phyloP scores from a whole-genome alignment of 2,329 filamentous ascomycete genomes.

The Juglanconis sp. region DNA sequence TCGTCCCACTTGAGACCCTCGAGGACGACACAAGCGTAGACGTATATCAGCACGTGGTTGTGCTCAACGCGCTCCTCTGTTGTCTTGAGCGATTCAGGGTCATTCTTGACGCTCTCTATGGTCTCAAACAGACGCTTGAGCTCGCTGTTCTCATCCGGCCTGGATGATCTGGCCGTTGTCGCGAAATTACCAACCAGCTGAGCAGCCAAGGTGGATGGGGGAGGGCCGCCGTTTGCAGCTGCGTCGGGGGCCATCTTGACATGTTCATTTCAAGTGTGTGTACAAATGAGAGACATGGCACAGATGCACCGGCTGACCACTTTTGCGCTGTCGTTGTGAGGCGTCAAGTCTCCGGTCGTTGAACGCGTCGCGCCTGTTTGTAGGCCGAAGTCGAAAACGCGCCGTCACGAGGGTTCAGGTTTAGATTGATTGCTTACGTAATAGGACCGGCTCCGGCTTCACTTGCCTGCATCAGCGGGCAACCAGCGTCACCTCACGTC shows the following conservation, averaged over 20 bases:
- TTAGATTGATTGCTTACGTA: neutral
- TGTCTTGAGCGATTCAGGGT: slow-evolving; percentile 54
- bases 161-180: slow-evolving; percentile 57
- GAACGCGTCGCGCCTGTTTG: slow-evolving; percentile 14
- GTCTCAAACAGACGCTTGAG: slow-evolving; percentile 66
- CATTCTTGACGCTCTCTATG: slow-evolving; percentile 53
- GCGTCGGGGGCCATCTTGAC: slow-evolving; percentile 15
- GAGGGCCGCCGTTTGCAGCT: slow-evolving; percentile 32
- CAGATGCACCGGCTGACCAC: neutral
- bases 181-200: slow-evolving; percentile 82
- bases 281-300: slow-evolving; percentile 1
- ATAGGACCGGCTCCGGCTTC: neutral
- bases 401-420: slow-evolving; percentile 8
- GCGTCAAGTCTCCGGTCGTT: neutral
- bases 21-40: slow-evolving; percentile 76
- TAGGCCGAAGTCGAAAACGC: neutral
- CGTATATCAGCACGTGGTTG: slow-evolving; percentile 81
- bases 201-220: slow-evolving; percentile 81
- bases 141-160: slow-evolving; percentile 66
- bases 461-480: neutral
- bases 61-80: slow-evolving; percentile 66
- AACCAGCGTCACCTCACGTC: too few species aligned
- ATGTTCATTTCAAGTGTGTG: slow-evolving; percentile 4
- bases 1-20: slow-evolving; percentile 67
- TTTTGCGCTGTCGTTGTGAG: neutral